Percentiles rank a stretch among this genome's conserved stretches.
phyloP scores from a whole-genome alignment of 192 early-diverging fungal genomes.

The Geranomyces michiganensis region DNA sequence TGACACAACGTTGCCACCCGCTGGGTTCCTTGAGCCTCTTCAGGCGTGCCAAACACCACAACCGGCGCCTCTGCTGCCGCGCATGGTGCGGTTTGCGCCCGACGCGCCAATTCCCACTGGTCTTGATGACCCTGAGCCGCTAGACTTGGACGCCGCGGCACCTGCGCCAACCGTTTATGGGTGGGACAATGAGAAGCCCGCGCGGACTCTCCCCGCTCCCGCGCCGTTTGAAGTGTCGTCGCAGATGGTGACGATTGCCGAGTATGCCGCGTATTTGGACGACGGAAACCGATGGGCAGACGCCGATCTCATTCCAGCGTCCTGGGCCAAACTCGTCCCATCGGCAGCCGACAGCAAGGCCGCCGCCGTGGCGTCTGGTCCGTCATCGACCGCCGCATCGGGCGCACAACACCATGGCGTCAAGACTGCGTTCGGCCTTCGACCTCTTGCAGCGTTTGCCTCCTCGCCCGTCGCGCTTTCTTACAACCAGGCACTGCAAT shows the following conservation, averaged over 20 bases:
- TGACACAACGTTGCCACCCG: conserved; percentile 52
- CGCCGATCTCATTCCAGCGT: conserved; percentile 49
- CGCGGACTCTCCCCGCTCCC: conserved; percentile 35
- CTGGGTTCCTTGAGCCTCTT: conserved; percentile 40
- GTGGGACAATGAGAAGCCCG: conserved; percentile 89
- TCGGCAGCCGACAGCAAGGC: neutral
- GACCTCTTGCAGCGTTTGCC: conserved; percentile 51
- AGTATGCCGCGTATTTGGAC: conserved; percentile 68
- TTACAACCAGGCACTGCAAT: conserved; percentile 68
- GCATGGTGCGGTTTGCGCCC: conserved; percentile 26
- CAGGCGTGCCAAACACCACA: conserved; percentile 18
- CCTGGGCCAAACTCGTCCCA: conserved; percentile 51
- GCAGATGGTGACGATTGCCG: conserved; percentile 79
- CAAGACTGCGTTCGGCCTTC: conserved; percentile 70
- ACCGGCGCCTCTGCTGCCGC: neutral
- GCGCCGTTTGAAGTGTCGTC: conserved; percentile 66
- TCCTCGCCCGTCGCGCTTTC: conserved; percentile 78
- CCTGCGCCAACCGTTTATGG: conserved; percentile 59
- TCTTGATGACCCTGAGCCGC: conserved; percentile 56
- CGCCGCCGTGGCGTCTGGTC: neutral
- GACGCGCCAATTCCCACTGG: conserved; percentile 58
- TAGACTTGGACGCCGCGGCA: conserved; percentile 37
- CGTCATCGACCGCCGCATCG: neutral
- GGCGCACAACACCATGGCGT: too few species aligned
- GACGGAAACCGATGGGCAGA: conserved; percentile 7